Evolutionary conservation across 352 stramenopile species (phyloP).

Genomic region (Globisporangium spiculum): DNA sequence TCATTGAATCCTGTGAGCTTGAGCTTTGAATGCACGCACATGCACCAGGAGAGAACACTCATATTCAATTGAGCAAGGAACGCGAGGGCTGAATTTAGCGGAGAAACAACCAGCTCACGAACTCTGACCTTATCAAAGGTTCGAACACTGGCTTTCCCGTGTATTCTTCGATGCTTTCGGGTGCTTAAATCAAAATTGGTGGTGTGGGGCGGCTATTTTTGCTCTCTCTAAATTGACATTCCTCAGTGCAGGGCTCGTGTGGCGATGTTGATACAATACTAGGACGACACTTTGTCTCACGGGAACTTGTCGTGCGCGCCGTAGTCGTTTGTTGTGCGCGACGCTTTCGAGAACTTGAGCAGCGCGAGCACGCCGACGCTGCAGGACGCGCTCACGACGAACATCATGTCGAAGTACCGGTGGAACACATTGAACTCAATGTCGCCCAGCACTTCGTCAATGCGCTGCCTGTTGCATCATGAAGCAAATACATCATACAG

Average conservation of each 20-base stretch:
- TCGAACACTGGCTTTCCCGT: neutral
- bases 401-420: constrained; percentile 84
- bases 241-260: neutral
- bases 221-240: neutral
- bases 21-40: no score
- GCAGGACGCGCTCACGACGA: constrained; percentile 70
- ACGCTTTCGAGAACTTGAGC: constrained; percentile 80
- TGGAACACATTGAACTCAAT: constrained; percentile 86
- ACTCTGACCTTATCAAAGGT: no score
- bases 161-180: neutral
- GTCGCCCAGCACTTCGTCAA: constrained; percentile 78
- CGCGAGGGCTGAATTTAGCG: no score
- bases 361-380: constrained; percentile 57
- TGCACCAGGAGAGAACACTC: no score
- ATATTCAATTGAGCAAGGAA: no score
- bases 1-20: no score
- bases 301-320: constrained; percentile 76
- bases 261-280: neutral
- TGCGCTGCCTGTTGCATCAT: constrained; percentile 45
- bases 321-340: constrained; percentile 72
- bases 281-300: constrained; percentile 20
- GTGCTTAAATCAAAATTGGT: constrained; percentile 1
- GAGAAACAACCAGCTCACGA: no score
- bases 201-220: neutral
- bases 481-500: neutral